Conservation (phyloP, 1,139 yeast genomes). For the Yamadazyma spencermartinsiae region DNA sequence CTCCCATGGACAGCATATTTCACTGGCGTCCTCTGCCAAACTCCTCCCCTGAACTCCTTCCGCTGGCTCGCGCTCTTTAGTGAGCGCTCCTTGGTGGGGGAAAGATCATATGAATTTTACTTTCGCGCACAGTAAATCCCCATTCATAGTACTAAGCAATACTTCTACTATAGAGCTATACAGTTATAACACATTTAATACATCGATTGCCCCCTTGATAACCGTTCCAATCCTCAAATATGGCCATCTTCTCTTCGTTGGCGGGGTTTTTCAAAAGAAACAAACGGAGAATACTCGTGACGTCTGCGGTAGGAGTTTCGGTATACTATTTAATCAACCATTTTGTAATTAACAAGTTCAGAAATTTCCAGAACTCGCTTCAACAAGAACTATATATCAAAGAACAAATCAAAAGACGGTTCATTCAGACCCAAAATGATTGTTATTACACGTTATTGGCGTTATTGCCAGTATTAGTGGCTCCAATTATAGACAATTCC, state of each 20-base stretch:
- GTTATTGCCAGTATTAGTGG: constrained; percentile 72
- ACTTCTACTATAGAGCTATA: no score
- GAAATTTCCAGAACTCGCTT: constrained; percentile 66
- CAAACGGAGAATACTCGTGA: constrained; percentile 55
- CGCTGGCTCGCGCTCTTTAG: no score
- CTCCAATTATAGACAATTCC: constrained; percentile 60
- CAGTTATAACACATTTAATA: no score
- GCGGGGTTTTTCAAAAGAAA: constrained; percentile 62
- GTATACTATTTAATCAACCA: constrained; percentile 58
- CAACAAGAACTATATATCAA: constrained; percentile 75
- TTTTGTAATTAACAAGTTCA: constrained; percentile 59
- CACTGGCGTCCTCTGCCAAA: no score
- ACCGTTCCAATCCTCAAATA: no score
- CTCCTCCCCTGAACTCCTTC: no score
- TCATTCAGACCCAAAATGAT: constrained; percentile 90
- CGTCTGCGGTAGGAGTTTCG: constrained; percentile 60
- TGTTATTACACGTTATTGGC: constrained; percentile 84
- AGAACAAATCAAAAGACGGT: constrained; percentile 74
- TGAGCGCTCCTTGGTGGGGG: no score
- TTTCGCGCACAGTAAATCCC: no score
- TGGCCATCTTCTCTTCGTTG: constrained; percentile 54
- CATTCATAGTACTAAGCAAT: no score
- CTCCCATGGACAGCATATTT: no score
- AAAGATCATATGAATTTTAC: no score
- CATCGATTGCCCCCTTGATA: no score